Percentiles rank a stretch among this genome's conserved stretches.
Conservation (phyloP, 2,329 filamentous ascomycete species). For the Phyllosticta citribraziliensis region DNA sequence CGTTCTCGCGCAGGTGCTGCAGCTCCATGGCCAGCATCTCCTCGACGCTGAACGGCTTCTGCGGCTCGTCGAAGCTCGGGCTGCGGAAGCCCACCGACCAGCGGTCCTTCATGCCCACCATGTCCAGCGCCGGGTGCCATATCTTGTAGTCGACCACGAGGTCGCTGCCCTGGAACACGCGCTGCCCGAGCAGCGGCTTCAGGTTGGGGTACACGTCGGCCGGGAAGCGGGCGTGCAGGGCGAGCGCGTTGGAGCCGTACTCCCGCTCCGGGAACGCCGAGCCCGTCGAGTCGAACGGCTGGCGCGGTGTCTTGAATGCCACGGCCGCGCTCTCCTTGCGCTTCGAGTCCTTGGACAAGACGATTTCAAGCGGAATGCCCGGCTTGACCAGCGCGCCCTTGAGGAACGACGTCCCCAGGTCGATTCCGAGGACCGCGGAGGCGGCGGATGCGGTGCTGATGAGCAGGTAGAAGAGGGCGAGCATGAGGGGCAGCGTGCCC, state of each 20-base stretch:
- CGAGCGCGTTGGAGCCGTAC: constrained; percentile 86
- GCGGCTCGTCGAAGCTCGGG: constrained; percentile 56
- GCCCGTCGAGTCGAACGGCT: constrained; percentile 43
- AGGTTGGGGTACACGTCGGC: constrained; percentile 91
- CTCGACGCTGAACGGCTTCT: constrained; percentile 60
- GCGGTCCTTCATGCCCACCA: constrained; percentile 50
- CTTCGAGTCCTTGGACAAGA: constrained; percentile 94
- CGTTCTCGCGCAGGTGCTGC: constrained; percentile 82
- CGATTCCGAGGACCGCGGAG: constrained; percentile 79
- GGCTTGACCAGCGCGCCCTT: constrained; percentile 95
- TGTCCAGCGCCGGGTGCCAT: constrained; percentile 67
- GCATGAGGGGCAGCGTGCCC: constrained; percentile 35
- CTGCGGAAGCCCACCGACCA: constrained; percentile 74
- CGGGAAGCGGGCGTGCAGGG: constrained; percentile 77
- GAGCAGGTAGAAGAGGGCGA: constrained; percentile 46
- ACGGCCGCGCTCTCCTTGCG: constrained; percentile 89
- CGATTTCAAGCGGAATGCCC: constrained; percentile 92
- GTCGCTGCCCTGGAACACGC: constrained; percentile 38
- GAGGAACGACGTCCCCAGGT: constrained; percentile 93
- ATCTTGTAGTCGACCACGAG: constrained; percentile 60
- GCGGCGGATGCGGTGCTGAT: constrained; percentile 49
- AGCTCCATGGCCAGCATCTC: constrained; percentile 95
- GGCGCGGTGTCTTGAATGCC: constrained; percentile 69
- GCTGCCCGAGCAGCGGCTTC: constrained; percentile 77
- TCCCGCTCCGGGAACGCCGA: constrained; percentile 76